These are phyloP conservation scores for Fusarium tupiense DNA, from an alignment of 2,329 filamentous ascomycete genomes.

Conservation along the genomic window DNA sequence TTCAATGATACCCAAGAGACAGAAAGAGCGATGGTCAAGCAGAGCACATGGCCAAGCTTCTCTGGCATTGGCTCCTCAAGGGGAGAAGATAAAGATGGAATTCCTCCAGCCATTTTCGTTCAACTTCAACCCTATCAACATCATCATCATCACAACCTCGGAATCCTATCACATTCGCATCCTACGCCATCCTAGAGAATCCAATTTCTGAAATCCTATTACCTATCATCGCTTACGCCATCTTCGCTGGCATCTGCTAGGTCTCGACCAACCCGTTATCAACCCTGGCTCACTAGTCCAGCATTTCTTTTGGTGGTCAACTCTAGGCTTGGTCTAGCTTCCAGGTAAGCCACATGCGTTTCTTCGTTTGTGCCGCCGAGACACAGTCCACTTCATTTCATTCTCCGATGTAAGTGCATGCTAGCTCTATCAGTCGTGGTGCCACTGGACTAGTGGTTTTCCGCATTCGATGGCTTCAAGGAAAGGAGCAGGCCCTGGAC, in stretches of 20 bases:
- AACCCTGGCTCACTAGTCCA: constrained; percentile 16
- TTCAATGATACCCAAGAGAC: neutral
- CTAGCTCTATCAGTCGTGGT: constrained; percentile 34
- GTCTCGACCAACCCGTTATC: constrained; percentile 4
- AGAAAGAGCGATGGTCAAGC: constrained; percentile 8
- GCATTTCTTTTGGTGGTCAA: constrained; percentile 31
- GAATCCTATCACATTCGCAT: constrained; percentile 21
- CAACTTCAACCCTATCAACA: constrained; percentile 4
- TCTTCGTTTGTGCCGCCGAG: constrained; percentile 28
- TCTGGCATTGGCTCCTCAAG: neutral
- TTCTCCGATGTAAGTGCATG: constrained; percentile 29
- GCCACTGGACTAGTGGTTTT: constrained; percentile 39
- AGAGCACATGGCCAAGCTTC: constrained; percentile 23
- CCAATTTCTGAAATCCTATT: constrained; percentile 24
- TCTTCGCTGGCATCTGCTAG: constrained; percentile 8
- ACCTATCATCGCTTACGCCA: neutral
- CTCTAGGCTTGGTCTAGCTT: constrained; percentile 29
- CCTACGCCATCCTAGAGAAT: constrained; percentile 29
- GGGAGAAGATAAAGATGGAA: constrained; percentile 13
- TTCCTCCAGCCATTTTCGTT: constrained; percentile 13
- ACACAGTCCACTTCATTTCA: constrained; percentile 39
- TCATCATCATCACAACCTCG: constrained; percentile 1
- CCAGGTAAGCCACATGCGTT: constrained; percentile 37
- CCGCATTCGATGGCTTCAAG: constrained; percentile 28
- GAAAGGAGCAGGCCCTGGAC: constrained; percentile 15